These are phyloP conservation scores for Thymus quinquecostatus DNA, from an alignment of 257 asterid species.

Conservation along the genomic window DNA sequence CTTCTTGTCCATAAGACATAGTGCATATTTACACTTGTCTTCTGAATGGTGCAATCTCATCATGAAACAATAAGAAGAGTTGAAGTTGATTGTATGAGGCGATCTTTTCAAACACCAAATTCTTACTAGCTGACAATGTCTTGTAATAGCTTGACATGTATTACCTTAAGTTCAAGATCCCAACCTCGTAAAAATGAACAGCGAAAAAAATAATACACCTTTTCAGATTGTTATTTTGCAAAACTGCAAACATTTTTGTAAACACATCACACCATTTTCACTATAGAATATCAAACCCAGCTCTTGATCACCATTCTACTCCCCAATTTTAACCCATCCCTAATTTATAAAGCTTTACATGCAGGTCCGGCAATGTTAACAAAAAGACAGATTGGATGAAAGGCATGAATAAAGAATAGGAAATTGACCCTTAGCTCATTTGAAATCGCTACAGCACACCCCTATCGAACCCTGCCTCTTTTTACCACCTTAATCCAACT, in stretches of 20 bases:
- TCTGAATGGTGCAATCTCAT: slow-evolving; percentile 23
- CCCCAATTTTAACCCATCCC: not conserved
- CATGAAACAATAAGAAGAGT: slow-evolving; percentile 13
- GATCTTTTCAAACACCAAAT: not conserved
- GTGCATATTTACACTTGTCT: not conserved
- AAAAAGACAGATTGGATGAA: not conserved
- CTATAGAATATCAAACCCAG: slow-evolving; percentile 15
- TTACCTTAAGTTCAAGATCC: slow-evolving; percentile 25
- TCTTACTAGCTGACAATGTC: slow-evolving; percentile 13
- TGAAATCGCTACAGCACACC: slow-evolving; percentile 11
- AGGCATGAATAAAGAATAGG: not conserved
- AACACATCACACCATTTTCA: slow-evolving; percentile 22
- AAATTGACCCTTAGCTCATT: slow-evolving; percentile 5
- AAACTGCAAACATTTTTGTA: slow-evolving; percentile 15
- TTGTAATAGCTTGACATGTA: slow-evolving; percentile 26
- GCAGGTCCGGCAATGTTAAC: not conserved
- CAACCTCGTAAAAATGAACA: slow-evolving; percentile 12
- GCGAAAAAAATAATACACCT: not conserved
- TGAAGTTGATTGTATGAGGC: slow-evolving; percentile 16
- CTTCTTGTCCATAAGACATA: not conserved
- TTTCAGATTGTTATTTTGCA: slow-evolving; percentile 9
- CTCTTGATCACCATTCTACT: slow-evolving; percentile 21
- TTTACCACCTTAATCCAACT: slow-evolving; percentile 19
- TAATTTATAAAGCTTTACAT: not conserved
- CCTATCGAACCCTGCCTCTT: slow-evolving; percentile 5